Evolutionary conservation across 208 protist species (phyloP).

Genomic region (Porcisia deanei): DNA sequence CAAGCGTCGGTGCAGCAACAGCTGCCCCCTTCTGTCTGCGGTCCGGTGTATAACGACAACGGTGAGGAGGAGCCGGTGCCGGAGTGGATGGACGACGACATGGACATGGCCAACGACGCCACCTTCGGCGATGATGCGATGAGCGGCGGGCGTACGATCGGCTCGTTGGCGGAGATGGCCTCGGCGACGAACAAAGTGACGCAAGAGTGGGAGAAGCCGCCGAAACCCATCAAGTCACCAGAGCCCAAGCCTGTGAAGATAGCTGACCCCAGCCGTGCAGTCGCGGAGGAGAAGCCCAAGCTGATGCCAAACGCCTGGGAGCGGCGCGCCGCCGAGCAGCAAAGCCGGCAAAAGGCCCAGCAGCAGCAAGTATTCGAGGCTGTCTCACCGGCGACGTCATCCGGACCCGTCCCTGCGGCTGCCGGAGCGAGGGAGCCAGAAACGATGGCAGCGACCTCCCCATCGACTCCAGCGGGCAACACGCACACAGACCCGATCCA

Average conservation of each 20-base stretch:
- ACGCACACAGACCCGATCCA: constrained; percentile 14
- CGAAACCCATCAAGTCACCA: constrained; percentile 6
- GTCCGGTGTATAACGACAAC: constrained; percentile 5
- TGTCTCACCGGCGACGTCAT: constrained; percentile 4
- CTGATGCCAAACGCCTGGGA: constrained; percentile 31
- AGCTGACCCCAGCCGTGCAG: not conserved
- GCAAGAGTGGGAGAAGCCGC: constrained; percentile 54
- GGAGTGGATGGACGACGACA: constrained; percentile 55
- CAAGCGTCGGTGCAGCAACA: not conserved
- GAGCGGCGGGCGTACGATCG: constrained; percentile 25
- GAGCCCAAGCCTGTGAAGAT: constrained; percentile 11
- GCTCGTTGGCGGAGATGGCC: constrained; percentile 69
- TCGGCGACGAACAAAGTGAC: constrained; percentile 44
- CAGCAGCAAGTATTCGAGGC: constrained; percentile 9
- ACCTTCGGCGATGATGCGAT: constrained; percentile 85
- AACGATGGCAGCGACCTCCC: constrained; percentile 5
- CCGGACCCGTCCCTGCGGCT: constrained; percentile 3
- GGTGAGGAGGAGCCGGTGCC: constrained; percentile 26
- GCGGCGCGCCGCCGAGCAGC: constrained; percentile 22
- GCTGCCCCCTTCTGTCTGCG: not conserved
- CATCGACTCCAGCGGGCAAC: constrained; percentile 10
- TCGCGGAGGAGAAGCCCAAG: constrained; percentile 25
- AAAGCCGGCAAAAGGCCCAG: constrained; percentile 22
- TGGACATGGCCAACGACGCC: constrained; percentile 79
- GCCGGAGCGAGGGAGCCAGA: not conserved